A percentile compares a stretch with the other conserved stretches of the same genome.
Evolutionary conservation across 2,329 filamentous ascomycete genomes (phyloP).

Genomic region (Hypoxylon sp.): DNA sequence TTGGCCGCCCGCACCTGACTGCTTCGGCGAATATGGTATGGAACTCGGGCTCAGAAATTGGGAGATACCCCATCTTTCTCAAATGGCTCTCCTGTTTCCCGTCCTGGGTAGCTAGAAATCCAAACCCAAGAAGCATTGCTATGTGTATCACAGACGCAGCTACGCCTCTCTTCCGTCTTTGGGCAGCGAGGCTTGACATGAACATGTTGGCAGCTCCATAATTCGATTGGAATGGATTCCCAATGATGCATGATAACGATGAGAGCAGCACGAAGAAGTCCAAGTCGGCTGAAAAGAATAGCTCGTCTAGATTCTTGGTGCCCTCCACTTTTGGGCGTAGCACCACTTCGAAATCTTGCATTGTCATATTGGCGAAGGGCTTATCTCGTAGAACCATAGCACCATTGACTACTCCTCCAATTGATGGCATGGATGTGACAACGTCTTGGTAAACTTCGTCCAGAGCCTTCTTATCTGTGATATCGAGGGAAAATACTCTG

Average conservation of each 20-base stretch:
- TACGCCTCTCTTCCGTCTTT: conserved; percentile 50
- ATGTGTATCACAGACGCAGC: conserved; percentile 50
- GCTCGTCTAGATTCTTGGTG: conserved; percentile 51
- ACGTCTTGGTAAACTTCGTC: not conserved
- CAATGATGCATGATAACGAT: conserved; percentile 55
- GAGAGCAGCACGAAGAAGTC: conserved; percentile 62
- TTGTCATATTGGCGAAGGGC: conserved; percentile 51
- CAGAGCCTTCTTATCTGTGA: not conserved
- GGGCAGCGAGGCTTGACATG: conserved; percentile 54
- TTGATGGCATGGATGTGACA: not conserved
- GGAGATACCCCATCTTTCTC: too few relatives aligned
- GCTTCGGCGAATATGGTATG: conserved; percentile 24
- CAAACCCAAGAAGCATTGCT: conserved; percentile 46
- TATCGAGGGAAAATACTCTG: conserved; percentile 41
- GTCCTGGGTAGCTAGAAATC: conserved; percentile 29
- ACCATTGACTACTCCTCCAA: not conserved
- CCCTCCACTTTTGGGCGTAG: conserved; percentile 59
- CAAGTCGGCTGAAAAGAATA: conserved; percentile 52
- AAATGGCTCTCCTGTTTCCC: too few relatives aligned
- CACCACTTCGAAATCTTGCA: conserved; percentile 50
- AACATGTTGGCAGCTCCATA: conserved; percentile 60
- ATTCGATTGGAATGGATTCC: conserved; percentile 56
- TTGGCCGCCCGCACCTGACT: not conserved
- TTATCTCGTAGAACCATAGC: conserved; percentile 59
- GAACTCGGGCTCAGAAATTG: conserved; percentile 16